Conservation (phyloP, 2,329 filamentous ascomycete genomes). For the Fusarium paranaense region DNA sequence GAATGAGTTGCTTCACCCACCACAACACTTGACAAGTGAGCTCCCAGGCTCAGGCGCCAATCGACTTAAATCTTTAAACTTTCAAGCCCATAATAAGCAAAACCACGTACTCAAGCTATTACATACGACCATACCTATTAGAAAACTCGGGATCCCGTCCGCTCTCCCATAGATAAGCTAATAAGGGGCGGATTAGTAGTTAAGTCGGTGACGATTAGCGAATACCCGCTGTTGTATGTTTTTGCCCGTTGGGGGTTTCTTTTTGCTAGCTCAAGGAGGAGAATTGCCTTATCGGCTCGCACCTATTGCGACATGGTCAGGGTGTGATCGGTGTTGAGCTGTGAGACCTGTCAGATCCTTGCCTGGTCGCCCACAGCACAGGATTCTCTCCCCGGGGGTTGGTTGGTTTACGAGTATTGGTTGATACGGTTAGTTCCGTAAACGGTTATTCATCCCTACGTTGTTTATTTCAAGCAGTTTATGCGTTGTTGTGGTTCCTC, state of each 20-base stretch:
- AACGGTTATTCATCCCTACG: not conserved
- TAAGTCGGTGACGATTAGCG: constrained; percentile 1
- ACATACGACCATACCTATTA: not conserved
- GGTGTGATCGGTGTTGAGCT: not conserved
- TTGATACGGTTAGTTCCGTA: not conserved
- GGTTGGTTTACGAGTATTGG: not conserved
- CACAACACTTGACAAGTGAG: not conserved
- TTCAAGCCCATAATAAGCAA: not conserved
- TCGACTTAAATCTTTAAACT: not conserved
- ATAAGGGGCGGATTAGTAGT: not conserved
- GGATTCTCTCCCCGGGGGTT: no score
- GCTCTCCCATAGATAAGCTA: not conserved
- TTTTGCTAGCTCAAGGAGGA: not conserved
- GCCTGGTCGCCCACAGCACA: not conserved
- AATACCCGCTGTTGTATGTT: not conserved
- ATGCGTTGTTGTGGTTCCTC: not conserved
- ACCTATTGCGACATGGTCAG: not conserved
- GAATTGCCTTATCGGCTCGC: not conserved
- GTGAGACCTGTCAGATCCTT: not conserved
- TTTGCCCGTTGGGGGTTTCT: not conserved
- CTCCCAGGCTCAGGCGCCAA: not conserved
- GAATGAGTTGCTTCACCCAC: not conserved
- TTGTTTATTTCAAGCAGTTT: no score
- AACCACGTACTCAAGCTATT: fast-evolving
- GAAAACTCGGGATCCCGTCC: not conserved